Conservation (phyloP, 768 basidiomycete species). For the Suillus subluteus region DNA sequence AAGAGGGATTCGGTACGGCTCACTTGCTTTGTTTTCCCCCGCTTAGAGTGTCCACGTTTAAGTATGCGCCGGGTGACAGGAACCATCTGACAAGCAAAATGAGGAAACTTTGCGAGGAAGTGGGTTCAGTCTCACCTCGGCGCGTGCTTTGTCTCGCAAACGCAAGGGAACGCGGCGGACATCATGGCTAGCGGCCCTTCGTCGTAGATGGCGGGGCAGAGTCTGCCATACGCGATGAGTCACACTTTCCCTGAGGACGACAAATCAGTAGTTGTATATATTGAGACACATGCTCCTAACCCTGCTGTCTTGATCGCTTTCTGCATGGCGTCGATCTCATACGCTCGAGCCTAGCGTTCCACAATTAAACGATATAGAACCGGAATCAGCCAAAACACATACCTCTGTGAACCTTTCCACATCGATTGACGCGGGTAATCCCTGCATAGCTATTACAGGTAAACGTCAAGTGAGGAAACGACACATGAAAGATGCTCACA, state of each 20-base stretch:
- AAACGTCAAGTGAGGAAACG: neutral
- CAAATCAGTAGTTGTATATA: constrained; percentile 2
- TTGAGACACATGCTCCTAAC: constrained; percentile 38
- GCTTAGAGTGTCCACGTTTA: constrained; percentile 57
- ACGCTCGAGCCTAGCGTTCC: constrained; percentile 69
- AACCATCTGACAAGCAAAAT: constrained; percentile 49
- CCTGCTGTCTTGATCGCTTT: constrained; percentile 80
- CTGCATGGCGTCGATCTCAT: constrained; percentile 92
- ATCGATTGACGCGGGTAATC: constrained; percentile 75
- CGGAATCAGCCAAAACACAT: constrained; percentile 12
- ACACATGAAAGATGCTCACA: constrained; percentile 36
- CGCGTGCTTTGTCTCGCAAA: constrained; percentile 77
- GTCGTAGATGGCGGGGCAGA: constrained; percentile 86
- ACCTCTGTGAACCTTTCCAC: constrained; percentile 91
- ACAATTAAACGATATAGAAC: constrained; percentile 8
- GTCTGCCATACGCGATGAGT: constrained; percentile 91
- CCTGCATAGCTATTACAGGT: constrained; percentile 49
- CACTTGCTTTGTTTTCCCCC: constrained; percentile 62
- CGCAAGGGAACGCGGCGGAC: constrained; percentile 87
- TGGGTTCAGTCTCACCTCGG: constrained; percentile 60
- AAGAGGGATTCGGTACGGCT: constrained; percentile 62
- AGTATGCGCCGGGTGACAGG: constrained; percentile 44
- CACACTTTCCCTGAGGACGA: constrained; percentile 54
- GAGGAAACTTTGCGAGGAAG: constrained; percentile 34
- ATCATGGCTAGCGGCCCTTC: constrained; percentile 94